These are phyloP conservation scores for Hygrocybe coccinea DNA, from an alignment of 768 basidiomycete species.

Conservation along the genomic window DNA sequence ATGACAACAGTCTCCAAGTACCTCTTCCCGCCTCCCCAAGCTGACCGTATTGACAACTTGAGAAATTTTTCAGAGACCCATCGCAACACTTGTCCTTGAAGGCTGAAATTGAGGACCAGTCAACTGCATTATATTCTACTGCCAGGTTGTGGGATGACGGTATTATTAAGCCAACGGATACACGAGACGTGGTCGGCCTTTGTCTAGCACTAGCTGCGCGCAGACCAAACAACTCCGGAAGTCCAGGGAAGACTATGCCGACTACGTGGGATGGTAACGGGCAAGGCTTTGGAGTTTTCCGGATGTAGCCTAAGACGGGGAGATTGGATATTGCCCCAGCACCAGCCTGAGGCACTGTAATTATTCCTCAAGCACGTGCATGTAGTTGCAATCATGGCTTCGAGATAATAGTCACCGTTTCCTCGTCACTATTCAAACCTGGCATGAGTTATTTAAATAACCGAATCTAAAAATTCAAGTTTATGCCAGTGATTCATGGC, in stretches of 20 bases:
- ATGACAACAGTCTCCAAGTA: conserved; percentile 88
- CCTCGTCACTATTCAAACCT: too few relatives aligned
- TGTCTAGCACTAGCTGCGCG: conserved; percentile 76
- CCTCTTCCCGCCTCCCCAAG: conserved; percentile 10
- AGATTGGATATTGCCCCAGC: too few relatives aligned
- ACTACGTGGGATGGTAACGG: conserved; percentile 69
- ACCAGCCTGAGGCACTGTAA: too few relatives aligned
- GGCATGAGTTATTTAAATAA: too few relatives aligned
- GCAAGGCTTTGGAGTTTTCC: conserved; percentile 82
- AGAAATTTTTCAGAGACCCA: conserved; percentile 54
- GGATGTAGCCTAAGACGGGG: conserved; percentile 73
- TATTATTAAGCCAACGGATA: conserved; percentile 85
- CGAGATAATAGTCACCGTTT: too few relatives aligned
- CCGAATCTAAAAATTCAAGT: too few relatives aligned
- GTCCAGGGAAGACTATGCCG: conserved; percentile 12
- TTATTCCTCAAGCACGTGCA: too few relatives aligned
- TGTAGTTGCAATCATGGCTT: too few relatives aligned
- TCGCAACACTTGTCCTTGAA: conserved; percentile 69
- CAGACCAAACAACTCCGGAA: conserved; percentile 24
- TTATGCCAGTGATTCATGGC: neutral
- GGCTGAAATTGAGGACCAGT: conserved; percentile 83
- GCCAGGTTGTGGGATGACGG: conserved; percentile 95
- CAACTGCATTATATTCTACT: conserved; percentile 80
- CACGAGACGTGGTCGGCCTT: conserved; percentile 81
- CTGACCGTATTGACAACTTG: neutral